Evolutionary conservation across 495 filamentous ascomycete species (phyloP), one percentile per base, ranked within the genome.

Genomic region (Penicillium cataractarum): DNA sequence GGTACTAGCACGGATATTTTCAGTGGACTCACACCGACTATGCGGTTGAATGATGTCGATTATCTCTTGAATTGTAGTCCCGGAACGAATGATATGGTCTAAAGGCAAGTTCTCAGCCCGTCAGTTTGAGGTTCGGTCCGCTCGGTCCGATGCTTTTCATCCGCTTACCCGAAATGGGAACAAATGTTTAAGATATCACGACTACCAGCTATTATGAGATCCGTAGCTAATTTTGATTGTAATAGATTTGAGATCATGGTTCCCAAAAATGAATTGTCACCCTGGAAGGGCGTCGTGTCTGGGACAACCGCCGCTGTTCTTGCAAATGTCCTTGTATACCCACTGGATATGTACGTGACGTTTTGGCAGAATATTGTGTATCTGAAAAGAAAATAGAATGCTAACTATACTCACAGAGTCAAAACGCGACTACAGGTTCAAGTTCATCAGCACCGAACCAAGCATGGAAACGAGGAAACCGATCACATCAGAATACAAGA

Each of bases 11-110:
- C n/a, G 2, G 58, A 60, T 42, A 42, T 69, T 4, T 60, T 68
- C 29, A 48, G 49, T 12, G 61, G 53, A 1, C 19, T 67, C 1
- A 57, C 65, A 0, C 67, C 70, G 10, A 51, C 57, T 12, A 55
- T 69, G 58, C 60, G 61, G 52, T 51, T 68, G 3, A 60, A 70
- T 39, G 69, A 69, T 48, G 66, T 65, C 7, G 66, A 71, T 27
- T 37, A 66, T 32, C 57, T 69, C 21, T 50, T 69, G 29, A 63
- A 69, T 22, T 69, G 57, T 52, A 68, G 49, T 37, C 62, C 64
- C 0, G 50, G 60, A 2, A 19, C 40, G 3, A 59, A 56, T 57
- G 33, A 24, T 10, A 50, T 66, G 6, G 39, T 59, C 27, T 66
- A 31, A 9, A 17, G 33, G n/a, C 26, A 7, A 55, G 19, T 24